Evolutionary conservation across 768 basidiomycete species (phyloP).

Genomic region (Gelatoporia subvermispora): DNA sequence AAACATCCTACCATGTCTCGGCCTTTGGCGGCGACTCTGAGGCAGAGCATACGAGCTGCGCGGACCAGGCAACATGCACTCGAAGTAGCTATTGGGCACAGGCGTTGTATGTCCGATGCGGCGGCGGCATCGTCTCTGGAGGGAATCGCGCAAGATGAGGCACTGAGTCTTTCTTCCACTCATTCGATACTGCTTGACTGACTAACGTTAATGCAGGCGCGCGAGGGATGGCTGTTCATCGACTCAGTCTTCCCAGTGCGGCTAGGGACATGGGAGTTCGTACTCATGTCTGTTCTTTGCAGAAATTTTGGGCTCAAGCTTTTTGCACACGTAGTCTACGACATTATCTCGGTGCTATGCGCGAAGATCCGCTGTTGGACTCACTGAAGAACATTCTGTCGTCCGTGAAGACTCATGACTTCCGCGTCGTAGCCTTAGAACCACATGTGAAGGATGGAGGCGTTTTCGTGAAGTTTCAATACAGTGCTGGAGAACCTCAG

Average conservation of each 20-base stretch:
- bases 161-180: too few relatives aligned
- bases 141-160: too few relatives aligned
- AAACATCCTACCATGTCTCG: too few relatives aligned
- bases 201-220: slow-evolving; percentile 7
- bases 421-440: slow-evolving; percentile 58
- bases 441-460: slow-evolving; percentile 80
- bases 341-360: slow-evolving; percentile 55
- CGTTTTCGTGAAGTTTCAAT: slow-evolving; percentile 74
- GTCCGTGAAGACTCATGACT: slow-evolving; percentile 47
- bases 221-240: slow-evolving; percentile 62
- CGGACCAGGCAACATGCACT: too few relatives aligned
- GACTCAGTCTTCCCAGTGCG: slow-evolving; percentile 77
- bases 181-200: too few relatives aligned
- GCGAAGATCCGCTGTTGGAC: slow-evolving; percentile 52
- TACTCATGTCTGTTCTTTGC: too few relatives aligned
- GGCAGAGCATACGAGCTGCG: too few relatives aligned
- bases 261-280: slow-evolving; percentile 70
- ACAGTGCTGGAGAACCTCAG: slow-evolving; percentile 31
- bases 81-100: too few relatives aligned
- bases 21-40: too few relatives aligned
- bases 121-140: too few relatives aligned
- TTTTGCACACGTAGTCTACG: slow-evolving; percentile 43
- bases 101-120: too few relatives aligned
- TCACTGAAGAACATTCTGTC: slow-evolving; percentile 45
- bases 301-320: too few relatives aligned